A percentile compares a stretch with the other conserved stretches of the same genome.
phyloP scores from a whole-genome alignment of 192 early-diverging fungal genomes.

The Podila epigama region DNA sequence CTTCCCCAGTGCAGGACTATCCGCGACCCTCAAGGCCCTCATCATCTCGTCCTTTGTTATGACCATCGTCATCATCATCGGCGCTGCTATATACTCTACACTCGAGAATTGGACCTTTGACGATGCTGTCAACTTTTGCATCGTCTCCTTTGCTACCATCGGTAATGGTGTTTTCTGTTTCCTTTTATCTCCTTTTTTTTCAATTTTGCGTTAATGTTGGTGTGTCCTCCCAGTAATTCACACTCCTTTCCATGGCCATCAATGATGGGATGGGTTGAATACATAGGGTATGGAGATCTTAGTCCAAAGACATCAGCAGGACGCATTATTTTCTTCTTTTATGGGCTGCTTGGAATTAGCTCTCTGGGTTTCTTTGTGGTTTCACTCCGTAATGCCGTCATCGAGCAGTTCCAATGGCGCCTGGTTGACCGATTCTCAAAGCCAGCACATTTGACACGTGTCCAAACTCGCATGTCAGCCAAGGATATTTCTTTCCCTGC shows the following conservation, averaged over 20 bases:
- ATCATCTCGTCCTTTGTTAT: constrained; percentile 48
- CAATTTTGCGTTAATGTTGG: background rate
- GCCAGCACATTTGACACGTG: constrained; percentile 40
- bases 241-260: too few species aligned
- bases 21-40: constrained; percentile 38
- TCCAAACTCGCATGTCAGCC: constrained; percentile 48
- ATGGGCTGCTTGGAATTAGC: constrained; percentile 33
- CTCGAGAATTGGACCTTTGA: constrained; percentile 42
- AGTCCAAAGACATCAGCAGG: constrained; percentile 30
- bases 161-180: constrained; percentile 14
- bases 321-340: constrained; percentile 32
- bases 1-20: constrained; percentile 38
- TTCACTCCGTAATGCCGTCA: constrained; percentile 44
- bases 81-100: constrained; percentile 32
- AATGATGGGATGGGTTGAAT: too few species aligned
- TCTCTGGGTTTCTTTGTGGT: constrained; percentile 46
- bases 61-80: constrained; percentile 46
- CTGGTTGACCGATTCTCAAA: constrained; percentile 29
- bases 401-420: constrained; percentile 48
- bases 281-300: constrained; percentile 39
- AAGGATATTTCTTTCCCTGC: constrained; percentile 38
- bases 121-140: constrained; percentile 48
- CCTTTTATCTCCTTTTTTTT: background rate
- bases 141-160: constrained; percentile 48
- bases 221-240: too few species aligned